Percentiles rank a stretch among this genome's conserved stretches.
Conservation (phyloP, 495 filamentous ascomycete genomes). For the Hypoxylon trugodes region DNA sequence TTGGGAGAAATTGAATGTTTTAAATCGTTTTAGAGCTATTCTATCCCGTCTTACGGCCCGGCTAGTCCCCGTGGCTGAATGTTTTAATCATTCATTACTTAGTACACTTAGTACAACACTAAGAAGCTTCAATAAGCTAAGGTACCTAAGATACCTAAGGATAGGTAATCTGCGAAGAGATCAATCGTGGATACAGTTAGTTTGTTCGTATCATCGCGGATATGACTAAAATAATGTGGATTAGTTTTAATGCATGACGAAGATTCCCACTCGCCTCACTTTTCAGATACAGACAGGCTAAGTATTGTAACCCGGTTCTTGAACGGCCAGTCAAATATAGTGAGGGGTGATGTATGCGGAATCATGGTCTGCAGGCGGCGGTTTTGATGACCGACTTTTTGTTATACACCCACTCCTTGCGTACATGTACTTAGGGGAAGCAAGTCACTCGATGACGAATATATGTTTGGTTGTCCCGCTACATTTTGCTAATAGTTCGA, state of each 20-base stretch:
- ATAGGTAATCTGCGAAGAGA: too few species aligned
- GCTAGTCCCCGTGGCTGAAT: slow-evolving; percentile 3
- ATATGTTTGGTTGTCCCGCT: neutral
- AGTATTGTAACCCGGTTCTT: neutral
- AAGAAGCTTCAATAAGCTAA: too few species aligned
- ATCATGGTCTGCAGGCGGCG: too few species aligned
- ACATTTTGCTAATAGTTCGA: neutral
- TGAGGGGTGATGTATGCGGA: too few species aligned
- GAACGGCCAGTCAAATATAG: neutral
- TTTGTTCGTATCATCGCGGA: too few species aligned
- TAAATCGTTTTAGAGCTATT: neutral
- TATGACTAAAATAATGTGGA: neutral
- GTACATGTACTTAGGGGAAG: too few species aligned
- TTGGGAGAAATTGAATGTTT: neutral
- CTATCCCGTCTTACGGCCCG: slow-evolving; percentile 3
- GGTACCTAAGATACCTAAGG: too few species aligned
- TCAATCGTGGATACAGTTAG: too few species aligned
- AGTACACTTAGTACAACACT: neutral
- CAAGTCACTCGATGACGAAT: slow-evolving; percentile 11
- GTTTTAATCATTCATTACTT: neutral
- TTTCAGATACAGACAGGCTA: neutral
- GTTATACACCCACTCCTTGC: too few species aligned
- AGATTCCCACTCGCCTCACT: neutral
- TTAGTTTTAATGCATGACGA: neutral
- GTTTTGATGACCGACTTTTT: too few species aligned